Evolutionary conservation across 2,329 filamentous ascomycete genomes (phyloP), one percentile per base, ranked within the genome.

Genomic region (Alternaria consortialis): DNA sequence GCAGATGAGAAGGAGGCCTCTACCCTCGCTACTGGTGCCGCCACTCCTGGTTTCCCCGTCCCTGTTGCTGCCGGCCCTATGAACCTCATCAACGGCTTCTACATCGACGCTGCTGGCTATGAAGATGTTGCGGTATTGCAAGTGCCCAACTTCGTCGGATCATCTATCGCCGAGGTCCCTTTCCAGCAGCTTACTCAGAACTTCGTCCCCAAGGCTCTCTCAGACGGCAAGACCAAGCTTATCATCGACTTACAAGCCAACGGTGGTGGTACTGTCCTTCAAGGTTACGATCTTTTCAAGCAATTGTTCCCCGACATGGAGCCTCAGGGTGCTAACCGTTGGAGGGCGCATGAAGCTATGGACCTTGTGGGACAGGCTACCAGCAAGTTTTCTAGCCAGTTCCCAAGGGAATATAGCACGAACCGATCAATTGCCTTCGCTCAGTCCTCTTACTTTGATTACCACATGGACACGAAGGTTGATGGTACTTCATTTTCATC

Each of bases 221-320:
- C 79, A 2, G 82, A 80, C 0, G 84, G 84, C 61, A 88, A 87
- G 76, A 87, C 82, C 11, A 87, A 86, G 70, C 80, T 90, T 4
- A 84, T 90, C 25, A 80, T 90, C 40, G 87, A 89, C 67, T 74
- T 89, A 1, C 84, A 83, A 15, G 83, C 81, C 60, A 90, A 90
- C 68, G 84, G 83, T 12, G 88, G 88, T 46, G 87, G 88, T 44
- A 83, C 81, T 23, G 84, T 89, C 52, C 73, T 87, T 13, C 83
- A 85, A 42, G 87, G 85, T 9, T 87, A 87, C 57, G 87, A 89
- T 67, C 79, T 90, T 58, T 89, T 89, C 78, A 84, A 85, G 54
- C 80, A 84, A 74, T 77, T 88, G 2, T 85, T 86, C 75, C 86
- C 86, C 0, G 73, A 80, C 6, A 73, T 82, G 4, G 75, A 82